Evolutionary conservation across 2,329 filamentous ascomycete genomes (phyloP).

Genomic region (Hypoxylon sp.): DNA sequence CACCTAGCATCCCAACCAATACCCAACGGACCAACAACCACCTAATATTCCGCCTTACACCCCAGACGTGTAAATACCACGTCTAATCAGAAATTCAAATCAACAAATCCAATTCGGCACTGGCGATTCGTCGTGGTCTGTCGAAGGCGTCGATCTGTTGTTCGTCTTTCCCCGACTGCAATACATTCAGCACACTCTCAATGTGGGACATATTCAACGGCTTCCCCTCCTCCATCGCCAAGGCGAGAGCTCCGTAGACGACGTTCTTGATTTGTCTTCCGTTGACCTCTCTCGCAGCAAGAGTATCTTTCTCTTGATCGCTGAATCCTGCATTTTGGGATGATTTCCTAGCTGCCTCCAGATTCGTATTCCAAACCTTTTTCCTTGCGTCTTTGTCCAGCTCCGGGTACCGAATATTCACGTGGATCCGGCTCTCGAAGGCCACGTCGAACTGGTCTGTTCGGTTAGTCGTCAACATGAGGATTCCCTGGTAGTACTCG

Average conservation of each 20-base stretch:
- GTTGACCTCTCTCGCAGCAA: neutral
- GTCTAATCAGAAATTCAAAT: neutral
- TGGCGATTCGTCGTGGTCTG: neutral
- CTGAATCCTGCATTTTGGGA: neutral
- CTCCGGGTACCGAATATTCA: constrained; percentile 39
- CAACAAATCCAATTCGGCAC: neutral
- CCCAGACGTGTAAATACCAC: neutral
- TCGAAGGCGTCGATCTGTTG: neutral
- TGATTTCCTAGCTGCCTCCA: neutral
- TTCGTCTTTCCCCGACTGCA: neutral
- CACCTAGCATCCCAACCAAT: neutral
- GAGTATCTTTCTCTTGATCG: neutral
- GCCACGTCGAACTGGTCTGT: constrained; percentile 46
- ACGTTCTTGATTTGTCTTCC: constrained; percentile 8
- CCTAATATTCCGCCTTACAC: neutral
- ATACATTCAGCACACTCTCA: neutral
- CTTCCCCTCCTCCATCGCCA: neutral
- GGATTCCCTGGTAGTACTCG: constrained; percentile 50
- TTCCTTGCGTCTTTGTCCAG: constrained; percentile 17
- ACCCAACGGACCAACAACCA: neutral
- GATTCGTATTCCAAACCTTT: constrained; percentile 34
- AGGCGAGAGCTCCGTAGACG: neutral
- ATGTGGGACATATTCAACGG: neutral
- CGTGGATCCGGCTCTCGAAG: constrained; percentile 47
- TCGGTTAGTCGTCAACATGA: constrained; percentile 50